Evolutionary conservation across 768 basidiomycete species (phyloP).

Genomic region (Pleurotus platypus): DNA sequence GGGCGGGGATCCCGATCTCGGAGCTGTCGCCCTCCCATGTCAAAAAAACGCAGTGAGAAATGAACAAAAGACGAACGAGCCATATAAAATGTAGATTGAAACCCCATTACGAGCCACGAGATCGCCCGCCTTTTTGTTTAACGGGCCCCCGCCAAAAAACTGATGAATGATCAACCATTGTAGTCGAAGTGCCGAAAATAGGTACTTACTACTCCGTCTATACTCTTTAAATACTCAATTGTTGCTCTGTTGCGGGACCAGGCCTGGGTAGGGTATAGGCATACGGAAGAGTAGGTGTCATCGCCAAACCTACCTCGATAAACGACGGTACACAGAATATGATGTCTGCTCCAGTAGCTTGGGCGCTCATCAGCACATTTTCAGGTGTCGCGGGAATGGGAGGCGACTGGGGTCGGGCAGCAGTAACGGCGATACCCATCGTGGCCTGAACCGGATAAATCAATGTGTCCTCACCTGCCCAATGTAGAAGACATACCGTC

Average conservation of each 20-base stretch:
- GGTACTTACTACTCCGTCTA: conserved; percentile 28
- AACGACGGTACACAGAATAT: conserved; percentile 26
- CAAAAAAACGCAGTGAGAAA: background rate
- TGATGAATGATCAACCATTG: conserved; percentile 10
- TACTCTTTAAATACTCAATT: conserved; percentile 19
- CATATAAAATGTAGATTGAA: conserved; percentile 26
- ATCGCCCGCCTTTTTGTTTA: conserved; percentile 34
- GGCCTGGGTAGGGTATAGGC: background rate
- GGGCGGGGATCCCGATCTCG: conserved; percentile 12
- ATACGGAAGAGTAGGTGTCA: background rate
- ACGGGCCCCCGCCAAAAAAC: conserved; percentile 35
- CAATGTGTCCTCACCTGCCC: background rate
- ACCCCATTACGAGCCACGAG: conserved; percentile 28
- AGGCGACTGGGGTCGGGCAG: conserved; percentile 24
- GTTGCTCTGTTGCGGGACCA: conserved; percentile 12
- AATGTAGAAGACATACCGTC: conserved; percentile 7
- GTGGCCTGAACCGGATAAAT: conserved; percentile 14
- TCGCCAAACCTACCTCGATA: conserved; percentile 21
- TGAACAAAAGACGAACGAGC: conserved; percentile 20
- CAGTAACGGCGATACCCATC: conserved; percentile 20
- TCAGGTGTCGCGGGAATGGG: conserved; percentile 24
- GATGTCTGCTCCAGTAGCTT: conserved; percentile 17
- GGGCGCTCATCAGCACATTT: conserved; percentile 20
- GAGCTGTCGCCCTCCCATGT: background rate
- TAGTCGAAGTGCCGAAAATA: background rate